Percentiles rank a stretch among this genome's conserved stretches.
Conservation (phyloP, 2,329 filamentous ascomycete genomes). For the Colletotrichum brevisporum region DNA sequence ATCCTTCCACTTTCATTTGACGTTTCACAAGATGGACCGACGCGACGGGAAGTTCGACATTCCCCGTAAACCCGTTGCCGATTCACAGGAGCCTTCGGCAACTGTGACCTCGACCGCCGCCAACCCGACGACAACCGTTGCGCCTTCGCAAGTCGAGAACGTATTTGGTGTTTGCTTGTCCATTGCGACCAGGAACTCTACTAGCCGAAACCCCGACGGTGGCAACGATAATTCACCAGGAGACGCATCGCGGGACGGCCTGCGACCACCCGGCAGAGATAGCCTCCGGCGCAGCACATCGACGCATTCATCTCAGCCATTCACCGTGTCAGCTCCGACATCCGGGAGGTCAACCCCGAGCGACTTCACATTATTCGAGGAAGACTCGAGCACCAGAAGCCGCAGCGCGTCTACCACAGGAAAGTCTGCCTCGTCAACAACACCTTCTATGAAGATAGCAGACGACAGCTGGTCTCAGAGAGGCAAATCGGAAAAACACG, state of each 20-base stretch:
- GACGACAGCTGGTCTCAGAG: not conserved
- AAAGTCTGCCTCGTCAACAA: not conserved
- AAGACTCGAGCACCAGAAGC: not conserved
- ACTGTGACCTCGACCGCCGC: too few species aligned
- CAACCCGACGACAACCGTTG: too few species aligned
- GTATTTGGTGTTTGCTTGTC: too few species aligned
- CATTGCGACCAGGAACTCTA: too few species aligned
- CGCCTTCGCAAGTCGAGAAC: not conserved
- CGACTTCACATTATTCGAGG: not conserved
- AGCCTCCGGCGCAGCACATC: too few species aligned
- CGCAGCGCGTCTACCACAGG: not conserved
- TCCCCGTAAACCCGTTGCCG: not conserved
- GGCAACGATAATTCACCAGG: too few species aligned
- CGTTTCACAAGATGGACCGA: too few species aligned
- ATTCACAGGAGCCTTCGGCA: not conserved
- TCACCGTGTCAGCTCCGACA: not conserved
- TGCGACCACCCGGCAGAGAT: too few species aligned
- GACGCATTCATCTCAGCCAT: too few species aligned
- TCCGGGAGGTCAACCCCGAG: not conserved
- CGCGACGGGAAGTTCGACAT: not conserved
- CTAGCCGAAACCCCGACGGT: too few species aligned
- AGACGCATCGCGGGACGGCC: too few species aligned
- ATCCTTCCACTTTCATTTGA: too few species aligned
- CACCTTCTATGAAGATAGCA: not conserved
- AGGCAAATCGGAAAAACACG: not conserved